Evolutionary conservation across 2,329 filamentous ascomycete genomes (phyloP), one percentile per base, ranked within the genome.

Genomic region (Lecanicillium sp.): DNA sequence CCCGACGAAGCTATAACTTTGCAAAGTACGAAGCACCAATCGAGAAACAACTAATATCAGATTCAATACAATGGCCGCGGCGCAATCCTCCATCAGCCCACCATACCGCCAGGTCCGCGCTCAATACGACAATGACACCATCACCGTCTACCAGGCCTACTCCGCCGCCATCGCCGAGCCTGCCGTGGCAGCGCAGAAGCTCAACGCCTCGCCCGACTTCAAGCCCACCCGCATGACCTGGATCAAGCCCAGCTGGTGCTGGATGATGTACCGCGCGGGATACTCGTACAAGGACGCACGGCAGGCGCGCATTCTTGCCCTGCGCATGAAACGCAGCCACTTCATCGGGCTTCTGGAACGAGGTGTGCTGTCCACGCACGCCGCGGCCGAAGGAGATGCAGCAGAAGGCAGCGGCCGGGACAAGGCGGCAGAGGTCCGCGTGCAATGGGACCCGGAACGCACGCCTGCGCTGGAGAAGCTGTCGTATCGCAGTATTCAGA

Each of bases 401-500:
- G n/a, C n/a, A n/a, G n/a, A n/a, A n/a, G n/a, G n/a, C n/a, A 17
- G 39, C 11, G 28, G 32, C 27, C 54, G 53, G n/a, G 52, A 51
- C 33, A 58, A 50, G 44, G 42, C 56, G 4, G 37, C 39, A 4
- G 51, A 57, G 14, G 73, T 80, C 1, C 64, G 69, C n/a, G 63
- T 80, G 7, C 77, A 81, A 51, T 82, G 78, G 77, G 78, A 81
- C 54, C 77, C 77, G 0, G 78, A 81, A 50, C 51, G 78, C 15
- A 61, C 62, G 17, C 53, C 68, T 2, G 51, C 53, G 27, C 51
- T 79, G 10, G 64, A 54, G 10, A 62, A 58, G 44, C 44, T 79
- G 37, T 53, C 49, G 7, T 67, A 74, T 49, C 59, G 77, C 30
- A 78, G 73, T 49, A 74, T 81, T 20, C 77, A 81, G 60, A 72